A percentile compares a stretch with the other conserved stretches of the same genome.
Evolutionary conservation across 306 rosid genomes (phyloP).

Genomic region (Begonia peltatifolia): DNA sequence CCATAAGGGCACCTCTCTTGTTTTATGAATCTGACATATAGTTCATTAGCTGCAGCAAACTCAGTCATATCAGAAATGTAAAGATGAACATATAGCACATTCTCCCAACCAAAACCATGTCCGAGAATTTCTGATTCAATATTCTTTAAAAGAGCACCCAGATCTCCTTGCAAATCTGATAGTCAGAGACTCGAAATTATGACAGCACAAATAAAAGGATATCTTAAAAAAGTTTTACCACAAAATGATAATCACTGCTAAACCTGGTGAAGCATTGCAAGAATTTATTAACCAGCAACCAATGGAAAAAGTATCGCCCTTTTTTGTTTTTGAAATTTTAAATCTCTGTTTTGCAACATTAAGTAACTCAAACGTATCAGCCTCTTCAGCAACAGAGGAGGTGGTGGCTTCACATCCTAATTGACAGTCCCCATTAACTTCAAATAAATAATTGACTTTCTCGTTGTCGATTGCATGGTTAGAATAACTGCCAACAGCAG

Average conservation of each 20-base stretch:
- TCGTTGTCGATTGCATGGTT: constrained; percentile 15
- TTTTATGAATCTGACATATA: constrained; percentile 60
- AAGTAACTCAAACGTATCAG: constrained; percentile 19
- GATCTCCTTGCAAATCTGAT: constrained; percentile 63
- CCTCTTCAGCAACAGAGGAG: constrained; percentile 28
- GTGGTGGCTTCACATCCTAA: constrained; percentile 22
- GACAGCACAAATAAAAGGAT: too few relatives aligned
- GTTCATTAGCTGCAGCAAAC: constrained; percentile 70
- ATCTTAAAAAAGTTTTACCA: constrained; percentile 4
- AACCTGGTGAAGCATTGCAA: constrained; percentile 27
- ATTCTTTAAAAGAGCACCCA: constrained; percentile 46
- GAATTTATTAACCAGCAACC: constrained; percentile 80
- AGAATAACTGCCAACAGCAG: constrained; percentile 22
- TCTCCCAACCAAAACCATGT: constrained; percentile 67
- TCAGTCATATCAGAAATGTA: constrained; percentile 75
- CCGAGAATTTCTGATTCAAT: constrained; percentile 43
- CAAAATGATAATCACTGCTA: constrained; percentile 5
- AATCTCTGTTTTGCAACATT: constrained; percentile 31
- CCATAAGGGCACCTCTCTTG: constrained; percentile 80
- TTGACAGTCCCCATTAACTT: constrained; percentile 42
- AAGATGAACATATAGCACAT: constrained; percentile 77
- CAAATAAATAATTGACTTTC: constrained; percentile 40
- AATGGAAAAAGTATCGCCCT: constrained; percentile 44
- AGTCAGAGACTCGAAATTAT: constrained; percentile 12
- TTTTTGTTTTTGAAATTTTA: constrained; percentile 54